Percentiles rank a stretch among this genome's conserved stretches.
These are phyloP conservation scores for Rhodosporidiobolus sp. DNA, from an alignment of 768 basidiomycete species.

Conservation along the genomic window DNA sequence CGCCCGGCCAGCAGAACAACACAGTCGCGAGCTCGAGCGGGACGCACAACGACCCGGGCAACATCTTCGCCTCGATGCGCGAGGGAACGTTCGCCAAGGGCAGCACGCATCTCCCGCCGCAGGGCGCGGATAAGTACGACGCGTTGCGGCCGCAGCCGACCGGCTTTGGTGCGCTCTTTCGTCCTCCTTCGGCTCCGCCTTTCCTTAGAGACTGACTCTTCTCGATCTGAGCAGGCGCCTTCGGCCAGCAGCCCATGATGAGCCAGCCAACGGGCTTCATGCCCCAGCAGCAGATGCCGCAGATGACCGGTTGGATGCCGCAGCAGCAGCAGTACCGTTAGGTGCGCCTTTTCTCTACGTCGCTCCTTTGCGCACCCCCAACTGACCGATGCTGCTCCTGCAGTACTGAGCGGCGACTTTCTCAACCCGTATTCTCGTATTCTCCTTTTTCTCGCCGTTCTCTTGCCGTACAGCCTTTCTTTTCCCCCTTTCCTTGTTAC, in stretches of 20 bases:
- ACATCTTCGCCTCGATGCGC: conserved; percentile 54
- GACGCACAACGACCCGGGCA: conserved; percentile 47
- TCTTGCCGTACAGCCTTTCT: background rate
- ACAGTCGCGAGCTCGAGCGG: conserved; percentile 19
- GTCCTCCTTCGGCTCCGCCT: background rate
- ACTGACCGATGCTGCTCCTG: background rate
- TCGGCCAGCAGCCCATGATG: conserved; percentile 39
- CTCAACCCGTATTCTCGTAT: background rate
- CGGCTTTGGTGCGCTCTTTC: conserved; percentile 37
- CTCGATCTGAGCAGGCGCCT: background rate
- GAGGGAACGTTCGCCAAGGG: conserved; percentile 47
- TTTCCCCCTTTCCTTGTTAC: background rate
- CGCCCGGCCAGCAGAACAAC: conserved; percentile 32
- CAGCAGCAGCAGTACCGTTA: conserved; percentile 16
- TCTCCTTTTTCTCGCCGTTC: background rate
- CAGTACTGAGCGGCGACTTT: background rate
- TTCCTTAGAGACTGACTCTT: background rate
- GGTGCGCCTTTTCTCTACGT: background rate
- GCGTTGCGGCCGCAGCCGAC: conserved; percentile 48
- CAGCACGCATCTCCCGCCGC: conserved; percentile 47
- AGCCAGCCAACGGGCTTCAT: conserved; percentile 46
- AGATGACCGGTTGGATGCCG: conserved; percentile 17
- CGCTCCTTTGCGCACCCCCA: background rate
- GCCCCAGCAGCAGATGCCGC: conserved; percentile 37
- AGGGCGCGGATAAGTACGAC: conserved; percentile 50